Evolutionary conservation across 768 basidiomycete genomes (phyloP), one percentile per base, ranked within the genome.

Genomic region (Xerocomellus amylosporus): DNA sequence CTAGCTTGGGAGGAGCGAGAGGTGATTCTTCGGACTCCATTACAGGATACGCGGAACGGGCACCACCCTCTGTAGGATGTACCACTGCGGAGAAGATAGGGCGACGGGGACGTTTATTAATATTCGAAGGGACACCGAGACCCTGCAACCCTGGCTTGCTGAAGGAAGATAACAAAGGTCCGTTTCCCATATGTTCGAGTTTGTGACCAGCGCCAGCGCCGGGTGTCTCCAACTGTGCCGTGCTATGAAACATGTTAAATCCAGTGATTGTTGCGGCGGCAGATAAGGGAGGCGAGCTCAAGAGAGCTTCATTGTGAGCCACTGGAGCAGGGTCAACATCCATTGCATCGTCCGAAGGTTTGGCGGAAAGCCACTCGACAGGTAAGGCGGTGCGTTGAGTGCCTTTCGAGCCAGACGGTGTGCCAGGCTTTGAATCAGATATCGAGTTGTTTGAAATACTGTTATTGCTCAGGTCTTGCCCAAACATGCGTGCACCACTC

Each of bases 391-490:
- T 69, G n/a, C 86, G 82, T 58, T 87, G 85, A 22, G 72, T 80
- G 46, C 75, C 77, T 68, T 86, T 88, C 19, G 70, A 67, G 53
- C 68, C 71, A 37, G 78, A 75, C 45, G 71, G 76, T 10, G 74
- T 74, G 26, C 53, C 65, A 2, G 59, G 52, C 12, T 46, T 58
- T 36, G 64, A 51, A 48, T 49, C 22, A 37, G 76, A 72, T 24
- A 67, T 71, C 15, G 60, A 58, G 12, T 62, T 57, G 56, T 75
- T 75, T 31, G 68, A 61, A 12, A 70, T 58, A 30, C 70, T 58
- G 54, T 67, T 70, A 65, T 90, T 92, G 71, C 86, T 87, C 62
- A 88, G 70, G 61, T 91, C 87, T 53, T 77, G 79, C 5, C 90
- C 90, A 62, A 92, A 91, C 49, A 87, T 70, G 46, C 90, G 78